Evolutionary conservation across 352 stramenopile species (phyloP).

Genomic region (Plasmopara muralis): DNA sequence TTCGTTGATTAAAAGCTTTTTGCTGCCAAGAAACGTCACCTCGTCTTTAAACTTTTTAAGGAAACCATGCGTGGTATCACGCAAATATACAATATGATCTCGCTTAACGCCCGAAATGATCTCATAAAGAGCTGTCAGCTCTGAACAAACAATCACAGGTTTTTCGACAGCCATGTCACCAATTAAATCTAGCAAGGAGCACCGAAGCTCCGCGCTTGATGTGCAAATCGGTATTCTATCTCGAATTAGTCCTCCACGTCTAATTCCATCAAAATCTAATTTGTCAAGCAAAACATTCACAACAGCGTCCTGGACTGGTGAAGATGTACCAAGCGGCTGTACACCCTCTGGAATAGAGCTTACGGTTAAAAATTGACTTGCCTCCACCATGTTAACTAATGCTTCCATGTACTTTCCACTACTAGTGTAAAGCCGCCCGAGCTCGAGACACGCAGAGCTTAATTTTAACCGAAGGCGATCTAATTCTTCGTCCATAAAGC

Average conservation of each 20-base stretch:
- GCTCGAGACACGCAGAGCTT: constrained; percentile 60
- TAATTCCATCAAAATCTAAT: constrained; percentile 68
- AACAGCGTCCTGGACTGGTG: constrained; percentile 8
- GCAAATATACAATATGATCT: constrained; percentile 16
- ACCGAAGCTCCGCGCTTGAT: constrained; percentile 47
- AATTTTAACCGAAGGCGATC: constrained; percentile 67
- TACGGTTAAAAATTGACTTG: constrained; percentile 36
- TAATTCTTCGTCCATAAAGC: constrained; percentile 77
- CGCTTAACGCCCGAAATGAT: constrained; percentile 44
- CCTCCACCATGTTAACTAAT: constrained; percentile 38
- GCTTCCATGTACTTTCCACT: constrained; percentile 34
- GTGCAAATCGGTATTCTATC: constrained; percentile 35
- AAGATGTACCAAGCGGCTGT: constrained; percentile 18
- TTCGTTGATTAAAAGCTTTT: constrained; percentile 8
- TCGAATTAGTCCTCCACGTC: constrained; percentile 20
- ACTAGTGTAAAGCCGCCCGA: constrained; percentile 36
- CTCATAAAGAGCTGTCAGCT: constrained; percentile 33
- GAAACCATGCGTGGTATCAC: constrained; percentile 7
- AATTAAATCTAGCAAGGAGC: constrained; percentile 52
- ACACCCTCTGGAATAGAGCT: constrained; percentile 30
- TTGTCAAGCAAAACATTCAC: constrained; percentile 43
- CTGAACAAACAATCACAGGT: constrained; percentile 11
- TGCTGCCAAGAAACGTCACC: constrained; percentile 2
- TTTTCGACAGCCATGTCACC: constrained; percentile 64
- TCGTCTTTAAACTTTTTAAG: constrained; percentile 10